Evolutionary conservation across 345 rosid species (phyloP).

Genomic region (Alliaria petiolata): DNA sequence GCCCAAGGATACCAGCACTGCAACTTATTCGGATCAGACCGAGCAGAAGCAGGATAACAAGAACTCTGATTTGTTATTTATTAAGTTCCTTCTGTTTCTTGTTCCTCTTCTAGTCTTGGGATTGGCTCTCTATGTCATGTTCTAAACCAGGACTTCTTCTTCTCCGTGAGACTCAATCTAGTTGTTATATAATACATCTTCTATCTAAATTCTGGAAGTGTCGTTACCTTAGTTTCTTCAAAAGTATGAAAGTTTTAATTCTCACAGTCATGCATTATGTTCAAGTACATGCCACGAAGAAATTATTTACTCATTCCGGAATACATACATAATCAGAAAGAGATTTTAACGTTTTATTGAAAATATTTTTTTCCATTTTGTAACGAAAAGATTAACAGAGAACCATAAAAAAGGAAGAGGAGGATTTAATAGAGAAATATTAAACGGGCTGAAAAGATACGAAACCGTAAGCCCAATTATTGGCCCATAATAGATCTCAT

Average conservation of each 20-base stretch:
- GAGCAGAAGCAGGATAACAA: background rate
- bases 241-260: background rate
- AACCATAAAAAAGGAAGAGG: too few species aligned
- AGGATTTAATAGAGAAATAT: background rate
- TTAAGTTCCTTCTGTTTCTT: background rate
- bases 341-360: background rate
- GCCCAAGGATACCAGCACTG: background rate
- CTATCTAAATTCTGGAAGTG: too few species aligned
- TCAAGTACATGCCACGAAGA: too few species aligned
- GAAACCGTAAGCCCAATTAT: background rate
- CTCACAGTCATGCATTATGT: background rate
- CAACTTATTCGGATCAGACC: background rate
- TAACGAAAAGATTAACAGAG: too few species aligned
- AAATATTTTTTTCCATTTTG: too few species aligned
- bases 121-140: background rate
- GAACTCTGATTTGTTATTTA: background rate
- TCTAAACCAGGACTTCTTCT: background rate
- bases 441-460: background rate
- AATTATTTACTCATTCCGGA: background rate
- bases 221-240: background rate
- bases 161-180: background rate
- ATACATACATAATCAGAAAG: too few species aligned
- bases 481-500: constrained; percentile 6
- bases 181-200: background rate
- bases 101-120: background rate